These are phyloP conservation scores for Castanea crenata DNA, from an alignment of 306 rosid genomes.

Conservation along the genomic window DNA sequence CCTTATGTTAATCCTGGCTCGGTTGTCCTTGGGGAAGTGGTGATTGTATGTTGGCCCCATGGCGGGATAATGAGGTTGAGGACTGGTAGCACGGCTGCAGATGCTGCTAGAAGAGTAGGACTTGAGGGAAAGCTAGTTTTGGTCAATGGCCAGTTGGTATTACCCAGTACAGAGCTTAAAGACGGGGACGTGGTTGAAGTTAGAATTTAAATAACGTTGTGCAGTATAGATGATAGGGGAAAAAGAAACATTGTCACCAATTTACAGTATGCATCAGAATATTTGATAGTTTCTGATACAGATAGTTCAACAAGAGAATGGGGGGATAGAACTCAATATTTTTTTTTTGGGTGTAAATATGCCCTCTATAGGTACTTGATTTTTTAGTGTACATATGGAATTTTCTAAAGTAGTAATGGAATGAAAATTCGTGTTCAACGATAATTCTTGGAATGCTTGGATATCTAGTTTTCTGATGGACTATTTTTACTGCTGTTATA, in stretches of 20 bases:
- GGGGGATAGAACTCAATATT: not conserved
- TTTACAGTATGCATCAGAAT: not conserved
- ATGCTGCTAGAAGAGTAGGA: conserved; percentile 92
- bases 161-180: conserved; percentile 77
- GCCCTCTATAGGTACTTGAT: not conserved
- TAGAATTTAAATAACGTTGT: conserved; percentile 48
- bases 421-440: too few species aligned
- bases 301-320: not conserved
- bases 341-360: not conserved
- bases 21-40: conserved; percentile 70
- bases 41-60: conserved; percentile 79
- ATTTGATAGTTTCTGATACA: not conserved
- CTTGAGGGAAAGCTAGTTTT: conserved; percentile 78
- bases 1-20: conserved; percentile 31
- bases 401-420: too few species aligned
- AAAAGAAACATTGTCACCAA: not conserved
- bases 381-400: not conserved
- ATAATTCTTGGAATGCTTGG: too few species aligned
- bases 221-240: conserved; percentile 17
- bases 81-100: conserved; percentile 92
- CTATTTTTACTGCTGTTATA: too few species aligned
- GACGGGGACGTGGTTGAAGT: conserved; percentile 97
- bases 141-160: conserved; percentile 74
- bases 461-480: too few species aligned
- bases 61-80: conserved; percentile 84